Conservation (phyloP, 768 basidiomycete genomes). For the Pleurotus sapidus region DNA sequence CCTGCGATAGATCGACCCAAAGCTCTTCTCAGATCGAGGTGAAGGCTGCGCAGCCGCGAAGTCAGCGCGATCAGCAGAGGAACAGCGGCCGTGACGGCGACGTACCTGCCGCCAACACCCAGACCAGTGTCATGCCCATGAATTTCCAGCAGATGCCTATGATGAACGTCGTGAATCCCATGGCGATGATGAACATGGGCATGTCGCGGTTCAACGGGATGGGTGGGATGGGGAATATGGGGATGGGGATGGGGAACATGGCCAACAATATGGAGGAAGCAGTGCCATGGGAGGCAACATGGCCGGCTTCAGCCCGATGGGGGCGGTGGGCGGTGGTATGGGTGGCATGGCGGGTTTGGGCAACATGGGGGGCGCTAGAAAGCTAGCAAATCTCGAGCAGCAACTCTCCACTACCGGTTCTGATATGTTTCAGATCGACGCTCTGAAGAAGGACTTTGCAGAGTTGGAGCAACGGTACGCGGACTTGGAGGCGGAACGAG, state of each 20-base stretch:
- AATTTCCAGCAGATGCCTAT: slow-evolving; percentile 53
- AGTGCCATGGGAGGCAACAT: slow-evolving; percentile 20
- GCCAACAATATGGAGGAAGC: slow-evolving; percentile 21
- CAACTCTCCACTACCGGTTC: slow-evolving; percentile 43
- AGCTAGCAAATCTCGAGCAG: slow-evolving; percentile 32
- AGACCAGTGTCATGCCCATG: slow-evolving; percentile 47
- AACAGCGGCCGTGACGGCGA: slow-evolving; percentile 18
- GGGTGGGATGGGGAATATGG: slow-evolving; percentile 28
- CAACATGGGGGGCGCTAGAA: slow-evolving; percentile 21
- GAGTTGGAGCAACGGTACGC: slow-evolving; percentile 37
- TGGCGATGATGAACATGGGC: slow-evolving; percentile 50
- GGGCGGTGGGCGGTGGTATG: slow-evolving; percentile 9
- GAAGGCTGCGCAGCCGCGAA: slow-evolving; percentile 75
- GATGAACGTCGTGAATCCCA: slow-evolving; percentile 41
- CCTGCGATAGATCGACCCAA: slow-evolving; percentile 72
- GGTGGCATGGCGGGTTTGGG: slow-evolving; percentile 6
- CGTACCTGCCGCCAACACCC: slow-evolving; percentile 29
- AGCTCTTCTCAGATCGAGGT: slow-evolving; percentile 75
- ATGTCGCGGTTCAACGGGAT: slow-evolving; percentile 29
- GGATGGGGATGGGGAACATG: slow-evolving; percentile 20
- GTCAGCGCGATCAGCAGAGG: slow-evolving; percentile 54
- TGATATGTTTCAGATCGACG: slow-evolving; percentile 57
- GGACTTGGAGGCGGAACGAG: slow-evolving; percentile 55
- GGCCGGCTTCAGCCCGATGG: slow-evolving; percentile 7
- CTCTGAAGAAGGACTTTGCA: slow-evolving; percentile 53